Evolutionary conservation across 495 filamentous ascomycete genomes (phyloP).

Genomic region (Podospora conica): DNA sequence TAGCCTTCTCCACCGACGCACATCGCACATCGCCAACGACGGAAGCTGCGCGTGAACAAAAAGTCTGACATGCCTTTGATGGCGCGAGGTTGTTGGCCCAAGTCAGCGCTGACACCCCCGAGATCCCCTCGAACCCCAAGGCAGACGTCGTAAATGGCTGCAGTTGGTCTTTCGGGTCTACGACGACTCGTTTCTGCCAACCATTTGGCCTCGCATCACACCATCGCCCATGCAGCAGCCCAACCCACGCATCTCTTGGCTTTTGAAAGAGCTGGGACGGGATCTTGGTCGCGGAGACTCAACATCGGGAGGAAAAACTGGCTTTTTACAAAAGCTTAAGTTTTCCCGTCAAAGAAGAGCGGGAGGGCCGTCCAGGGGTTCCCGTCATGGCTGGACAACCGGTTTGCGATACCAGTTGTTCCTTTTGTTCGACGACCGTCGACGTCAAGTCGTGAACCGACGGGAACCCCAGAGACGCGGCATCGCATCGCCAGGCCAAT

Average conservation of each 20-base stretch:
- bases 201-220: background rate
- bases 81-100: background rate
- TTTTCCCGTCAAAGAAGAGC: background rate
- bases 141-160: background rate
- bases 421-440: background rate
- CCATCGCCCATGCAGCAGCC: background rate
- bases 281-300: background rate
- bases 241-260: background rate
- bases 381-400: background rate
- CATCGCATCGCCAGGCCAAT: background rate
- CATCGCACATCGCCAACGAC: background rate
- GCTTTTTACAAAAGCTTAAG: no score
- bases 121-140: no score
- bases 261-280: background rate
- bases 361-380: background rate
- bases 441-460: no score
- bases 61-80: background rate
- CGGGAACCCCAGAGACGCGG: background rate
- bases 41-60: background rate
- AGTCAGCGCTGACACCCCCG: background rate
- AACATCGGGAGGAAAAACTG: no score
- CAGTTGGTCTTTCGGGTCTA: background rate
- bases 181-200: background rate
- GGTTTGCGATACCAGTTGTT: background rate
- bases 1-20: no score